Evolutionary conservation across 73 alveolate genomes (phyloP), one percentile per base, ranked within the genome.

Genomic region (Paramecium biaurelia): DNA sequence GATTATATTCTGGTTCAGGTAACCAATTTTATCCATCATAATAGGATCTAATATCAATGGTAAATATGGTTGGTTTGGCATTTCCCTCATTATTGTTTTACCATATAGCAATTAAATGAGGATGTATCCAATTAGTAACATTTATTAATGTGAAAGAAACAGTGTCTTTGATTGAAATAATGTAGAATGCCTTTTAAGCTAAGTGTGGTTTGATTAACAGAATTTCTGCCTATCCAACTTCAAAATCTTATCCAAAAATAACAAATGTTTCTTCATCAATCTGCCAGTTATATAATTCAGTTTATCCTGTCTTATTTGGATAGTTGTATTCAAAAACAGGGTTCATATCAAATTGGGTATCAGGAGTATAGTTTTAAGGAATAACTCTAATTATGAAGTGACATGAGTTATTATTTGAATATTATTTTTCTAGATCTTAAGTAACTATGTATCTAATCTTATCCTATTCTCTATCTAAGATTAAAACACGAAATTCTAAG

Each of bases 211-310:
- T 79, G 49, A 38, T 23, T 12, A 79, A 47, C 20, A 47, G 37
- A 2, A 79, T 14, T 43, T 79, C 90, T 5, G 74, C 56, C 11
- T 79, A 20, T 79, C 90, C 90, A 0, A 30, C 34, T 45, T 79
- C 90, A 11, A 79, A 79, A 20, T 79, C 90, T 79, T 79, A 79
- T 79, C 90, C 90, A 45, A 43, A 79, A 23, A 79, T 1, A 24
- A 7, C 90, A 30, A 26, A 63, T 23, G 84, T 63, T 30, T 63
- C 84, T 26, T 63, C 84, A 63, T 63, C 84, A 12, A 63, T 26
- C 5, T 63, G 7, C 84, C 84, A 63, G 14, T 32, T 24, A 3
- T 1, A 63, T 24, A 63, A 26, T 10, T 63, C 84, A 2, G 84
- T 63, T 26, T 63, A 63, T 30, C 24, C 49, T 30, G 84, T 63